Base-by-base conservation (phyloP, 2,329 filamentous ascomycete species). In the Scedosporium boydii region DNA sequence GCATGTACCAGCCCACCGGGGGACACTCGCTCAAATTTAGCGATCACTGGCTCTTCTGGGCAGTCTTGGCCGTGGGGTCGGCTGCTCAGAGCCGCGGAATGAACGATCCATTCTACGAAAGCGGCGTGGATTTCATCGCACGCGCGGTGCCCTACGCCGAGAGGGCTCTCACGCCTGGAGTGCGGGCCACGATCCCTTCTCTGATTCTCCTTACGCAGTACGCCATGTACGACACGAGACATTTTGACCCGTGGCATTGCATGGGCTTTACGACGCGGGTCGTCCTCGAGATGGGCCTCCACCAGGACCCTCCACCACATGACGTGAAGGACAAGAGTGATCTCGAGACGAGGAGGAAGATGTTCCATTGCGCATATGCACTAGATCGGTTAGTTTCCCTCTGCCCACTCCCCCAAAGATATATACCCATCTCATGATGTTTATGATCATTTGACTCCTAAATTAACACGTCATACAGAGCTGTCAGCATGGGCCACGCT, bases 241-340 rank as follows among this genome's bases (percentile, higher is more conserved):
- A 96, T 70, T 97, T 96, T 70, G 92, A 96, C 70, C 91, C 89
- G 68, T 98, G 95, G 93, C 93, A 95, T 66, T 76, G 97, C 65
- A 90, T 97, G 62, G 95, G 93, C 6, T 93, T 95, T 71, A 93
- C 93, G 6, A 90, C 90, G 48, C 86, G 93, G 63, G 90, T 92
- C 5, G 87, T 93, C 70, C 84, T 97, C 23, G 95, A 99, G 75
- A 77, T 97, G 34, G 95, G 95, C 6, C 87, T 96, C 63, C 95
- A 98, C 73, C 93, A 97, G 75, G 93, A 98, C 67, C 91, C 92
- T 3, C 88, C 90, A 0, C 81, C 83, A 63, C 87, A 88, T 65
- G 82, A 88, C 16, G 77, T 85, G 29, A 82, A 87, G 10, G 86
- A 91, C 63, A 87, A 86, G 67, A 78, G 83, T 2, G 84, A 86